Evolutionary conservation across 179 eudicot genomes (phyloP), one percentile per base, ranked within the genome.

Genomic region (Silene vulgaris): DNA sequence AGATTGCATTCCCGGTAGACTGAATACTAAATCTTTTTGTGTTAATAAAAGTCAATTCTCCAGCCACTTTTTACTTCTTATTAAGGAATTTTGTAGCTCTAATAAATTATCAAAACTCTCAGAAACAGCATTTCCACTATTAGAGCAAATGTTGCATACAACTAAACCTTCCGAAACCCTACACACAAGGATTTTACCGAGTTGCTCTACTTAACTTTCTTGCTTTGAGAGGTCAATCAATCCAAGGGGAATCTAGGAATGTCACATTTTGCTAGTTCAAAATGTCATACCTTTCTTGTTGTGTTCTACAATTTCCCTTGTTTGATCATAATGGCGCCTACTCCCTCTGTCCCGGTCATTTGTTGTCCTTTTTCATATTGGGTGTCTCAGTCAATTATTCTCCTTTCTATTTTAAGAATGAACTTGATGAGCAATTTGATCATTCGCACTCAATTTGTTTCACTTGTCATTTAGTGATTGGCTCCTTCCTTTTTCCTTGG

Each of bases 231-330:
- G n/a, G n/a, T 63, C 67, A 63, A 23, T 20, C 26, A 62, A 30
- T 66, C 43, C 23, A n/a, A 32, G 45, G 50, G 23, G 4, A 9
- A 65, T 12, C 32, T 29, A 65, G 14, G 54, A 20, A 17, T 2
- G 57, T 69, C 48, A 57, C 57, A 43, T 14, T 21, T 56, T 21
- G 4, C 19, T 68, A 43, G 35, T 14, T 48, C 60, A 40, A 69
- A 40, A 69, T 23, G 19, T 6, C 19, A 70, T 70, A 8, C 37
- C 73, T 26, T 71, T 71, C 73, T 69, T 69, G 17, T 12, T 21
- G 7, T 12, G 26, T 23, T 21, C 6, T 28, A 64, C 40, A 40
- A 28, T 19, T 1, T 37, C 14, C 8, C 3, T 9, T 45, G 52
- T 9, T 45, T 45, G 52, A 45, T 43, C 50, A 43, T 43, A 43